phyloP scores from a whole-genome alignment of 1,284 basidiomycete species.

The Malassezia restricta region DNA sequence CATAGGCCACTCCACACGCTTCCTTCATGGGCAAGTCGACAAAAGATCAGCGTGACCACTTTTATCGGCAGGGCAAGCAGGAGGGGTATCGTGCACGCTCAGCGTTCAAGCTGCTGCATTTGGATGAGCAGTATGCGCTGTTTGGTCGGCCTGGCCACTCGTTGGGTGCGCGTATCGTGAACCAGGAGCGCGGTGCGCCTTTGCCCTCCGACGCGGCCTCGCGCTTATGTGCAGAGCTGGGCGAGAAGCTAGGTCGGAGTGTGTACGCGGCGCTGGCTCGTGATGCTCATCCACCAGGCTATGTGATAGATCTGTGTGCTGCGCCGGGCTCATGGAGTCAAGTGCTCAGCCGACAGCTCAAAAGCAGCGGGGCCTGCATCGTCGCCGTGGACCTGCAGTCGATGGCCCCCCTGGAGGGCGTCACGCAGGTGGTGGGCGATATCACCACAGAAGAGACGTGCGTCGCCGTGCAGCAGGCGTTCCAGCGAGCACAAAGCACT shows the following conservation, averaged over 20 bases:
- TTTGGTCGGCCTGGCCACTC: conserved; percentile 41
- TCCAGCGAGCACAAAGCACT: conserved; percentile 20
- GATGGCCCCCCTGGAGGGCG: conserved; percentile 53
- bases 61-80: conserved; percentile 49
- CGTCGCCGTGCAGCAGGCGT: conserved; percentile 49
- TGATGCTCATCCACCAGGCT: conserved; percentile 15
- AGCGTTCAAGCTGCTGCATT: conserved; percentile 51
- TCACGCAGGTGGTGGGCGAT: conserved; percentile 52
- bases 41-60: conserved; percentile 51
- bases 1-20: neutral
- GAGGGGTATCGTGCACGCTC: conserved; percentile 52
- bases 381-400: conserved; percentile 54
- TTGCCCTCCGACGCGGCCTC: neutral
- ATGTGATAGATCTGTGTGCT: conserved; percentile 54
- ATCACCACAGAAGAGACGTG: conserved; percentile 52
- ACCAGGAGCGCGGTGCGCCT: neutral
- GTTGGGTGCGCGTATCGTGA: neutral
- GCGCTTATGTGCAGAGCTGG: neutral
- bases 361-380: conserved; percentile 37
- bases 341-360: conserved; percentile 43
- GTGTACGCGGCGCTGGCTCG: neutral
- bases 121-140: conserved; percentile 52
- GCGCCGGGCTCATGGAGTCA: conserved; percentile 51
- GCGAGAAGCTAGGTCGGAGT: neutral
- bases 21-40: conserved; percentile 39